Conservation (phyloP, 2,329 filamentous ascomycete genomes). For the Stagonosporopsis chrysanthemi region DNA sequence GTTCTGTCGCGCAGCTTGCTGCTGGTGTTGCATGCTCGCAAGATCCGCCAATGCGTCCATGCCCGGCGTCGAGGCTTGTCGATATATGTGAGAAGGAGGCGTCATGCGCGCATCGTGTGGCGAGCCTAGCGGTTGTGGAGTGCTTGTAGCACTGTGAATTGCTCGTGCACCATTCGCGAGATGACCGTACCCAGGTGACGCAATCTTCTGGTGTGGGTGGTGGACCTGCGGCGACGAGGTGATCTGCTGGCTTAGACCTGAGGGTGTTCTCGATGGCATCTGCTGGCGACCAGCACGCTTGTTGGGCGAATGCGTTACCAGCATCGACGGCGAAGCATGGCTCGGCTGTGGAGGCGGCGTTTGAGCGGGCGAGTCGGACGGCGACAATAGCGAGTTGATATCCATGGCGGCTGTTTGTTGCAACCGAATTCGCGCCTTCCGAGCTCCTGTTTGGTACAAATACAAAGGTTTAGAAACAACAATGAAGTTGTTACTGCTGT, state of each 20-base stretch:
- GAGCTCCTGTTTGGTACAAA: slow-evolving; percentile 4
- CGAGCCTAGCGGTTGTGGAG: slow-evolving; percentile 39
- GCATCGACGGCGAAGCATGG: slow-evolving; percentile 34
- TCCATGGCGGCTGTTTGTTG: slow-evolving; percentile 49
- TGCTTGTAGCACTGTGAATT: slow-evolving; percentile 44
- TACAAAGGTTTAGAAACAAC: neutral
- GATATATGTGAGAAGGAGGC: slow-evolving; percentile 46
- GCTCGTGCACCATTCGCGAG: slow-evolving; percentile 42
- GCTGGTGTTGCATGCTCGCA: slow-evolving; percentile 56
- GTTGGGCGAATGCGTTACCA: slow-evolving; percentile 39
- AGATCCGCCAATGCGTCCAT: slow-evolving; percentile 61
- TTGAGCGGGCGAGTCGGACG: slow-evolving; percentile 53
- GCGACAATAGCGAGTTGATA: slow-evolving; percentile 59
- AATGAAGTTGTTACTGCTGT: neutral
- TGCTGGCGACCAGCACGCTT: slow-evolving; percentile 46
- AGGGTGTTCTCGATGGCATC: slow-evolving; percentile 51
- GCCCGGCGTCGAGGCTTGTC: slow-evolving; percentile 54
- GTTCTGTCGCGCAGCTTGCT: slow-evolving; percentile 52
- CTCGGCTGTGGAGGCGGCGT: slow-evolving; percentile 45
- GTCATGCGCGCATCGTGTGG: slow-evolving; percentile 45
- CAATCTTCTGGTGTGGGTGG: slow-evolving; percentile 47
- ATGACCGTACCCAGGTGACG: slow-evolving; percentile 39
- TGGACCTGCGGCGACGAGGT: slow-evolving; percentile 44
- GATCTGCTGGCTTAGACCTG: slow-evolving; percentile 54
- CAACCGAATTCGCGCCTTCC: slow-evolving; percentile 2